Base-by-base conservation (phyloP, 108 stramenopile species). In the Skeletonema menzelii region DNA sequence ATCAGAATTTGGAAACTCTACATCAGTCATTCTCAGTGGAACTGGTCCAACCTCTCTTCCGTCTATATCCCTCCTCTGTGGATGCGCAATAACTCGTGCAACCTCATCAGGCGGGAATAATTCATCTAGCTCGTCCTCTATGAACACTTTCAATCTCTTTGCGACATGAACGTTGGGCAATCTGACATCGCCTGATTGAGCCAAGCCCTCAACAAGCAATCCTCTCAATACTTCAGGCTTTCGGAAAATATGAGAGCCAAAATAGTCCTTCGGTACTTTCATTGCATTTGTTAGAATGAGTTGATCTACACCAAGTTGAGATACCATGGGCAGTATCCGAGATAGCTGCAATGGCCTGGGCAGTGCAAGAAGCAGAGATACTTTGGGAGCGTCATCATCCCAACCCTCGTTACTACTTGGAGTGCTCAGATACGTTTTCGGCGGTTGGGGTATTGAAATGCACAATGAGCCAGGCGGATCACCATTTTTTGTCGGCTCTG, bases 211-310 rank as follows among this genome's bases (percentile, higher is more conserved):
- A 17, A 94, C 73, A 0, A 96, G 63, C 31, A 80, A 66, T 44
- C 82, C 81, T 31, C 82, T 72, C 47, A 96, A 46, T 19, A 67
- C 67, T 37, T 87, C 70, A 15, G 89, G 90, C 63, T 88, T 81
- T 38, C 94, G 84, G 56, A 98, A 85, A 24, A 98, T 26, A 59
- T 96, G 94, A 2, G 90, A 89, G 27, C 97, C 97, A 72, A 97
- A 98, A 76, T 98, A 98, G 42, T 92, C 90, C 72, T 92, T 94
- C 19, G 94, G 94, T 0, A 97, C 96, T 70, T 95, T 92, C 31
- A 55, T 35, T 0, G 92, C 88, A 34, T 72, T 80, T 4, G 87
- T 79, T 38, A 97, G 72, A 24, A 95, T 73, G 8, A 97, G 47
- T 19, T 87, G 83, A 64, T 92, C 88, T 10, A 96, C 88, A 8